Evolutionary conservation across 2,329 filamentous ascomycete genomes (phyloP), one percentile per base, ranked within the genome.

Genomic region (Geosmithia morbida): DNA sequence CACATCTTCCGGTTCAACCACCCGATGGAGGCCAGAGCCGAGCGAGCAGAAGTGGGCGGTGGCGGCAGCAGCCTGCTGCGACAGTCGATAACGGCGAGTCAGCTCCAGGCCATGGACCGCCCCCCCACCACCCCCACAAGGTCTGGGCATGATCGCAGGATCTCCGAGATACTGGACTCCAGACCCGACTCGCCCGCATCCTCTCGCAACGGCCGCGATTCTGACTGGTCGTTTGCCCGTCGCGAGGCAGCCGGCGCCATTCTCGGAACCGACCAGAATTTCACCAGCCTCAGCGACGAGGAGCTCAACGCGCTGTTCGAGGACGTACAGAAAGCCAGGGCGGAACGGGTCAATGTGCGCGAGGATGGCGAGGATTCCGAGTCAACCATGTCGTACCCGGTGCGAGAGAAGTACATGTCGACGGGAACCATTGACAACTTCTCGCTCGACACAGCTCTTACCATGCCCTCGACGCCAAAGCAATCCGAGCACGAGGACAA

Each of bases 1-100:
- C 92, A 98, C 62, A 98, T 98, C 51, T 97, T 98, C 67, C 77
- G 92, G 48, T 98, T 98, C 70, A 98, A 97, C 57, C 89, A 98
- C 60, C 92, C 92, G 1, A 84, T 95, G 71, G 92, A 98, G 66
- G 92, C 92, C 29, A 81, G 87, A 49, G 90, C 89, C 2, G 92
- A 98, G 66, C 74, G 92, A 48, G 89, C 87, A 13, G 87, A 95
- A 58, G 86, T 61, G 10, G 59, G 85, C 52, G 61, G 85, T 52
- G 80, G 87, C 59, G 61, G 85, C 52, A 79, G 87, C 59, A 95
- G 87, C 58, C 69, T 94, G 18, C 70, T 98, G 49, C 83, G 90
- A 43, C 90, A 97, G 59, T 94, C 89, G 1, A 67, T 83, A 37
- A 80, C 79, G 5, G 76, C 75, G 30, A 81, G 65, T 54, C 77